phyloP scores from a whole-genome alignment of 805 yeast genomes.

The Yamadazyma takamatsuzukensis region DNA sequence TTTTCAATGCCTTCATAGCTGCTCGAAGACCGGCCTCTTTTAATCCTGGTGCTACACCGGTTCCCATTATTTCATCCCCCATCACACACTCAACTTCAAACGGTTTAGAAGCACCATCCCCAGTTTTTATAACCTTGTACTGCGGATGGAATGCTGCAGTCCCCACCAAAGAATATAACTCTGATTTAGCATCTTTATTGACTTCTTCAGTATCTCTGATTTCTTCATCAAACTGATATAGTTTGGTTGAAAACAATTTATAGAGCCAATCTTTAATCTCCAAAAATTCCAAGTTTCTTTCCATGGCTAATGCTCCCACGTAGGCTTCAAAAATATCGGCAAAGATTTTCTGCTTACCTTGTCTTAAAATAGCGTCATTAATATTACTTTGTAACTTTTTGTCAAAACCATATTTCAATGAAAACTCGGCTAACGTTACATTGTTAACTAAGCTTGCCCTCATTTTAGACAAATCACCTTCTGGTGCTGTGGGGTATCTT shows the following conservation, averaged over 20 bases:
- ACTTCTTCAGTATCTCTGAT: slow-evolving; percentile 36
- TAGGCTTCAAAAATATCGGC: slow-evolving; percentile 96
- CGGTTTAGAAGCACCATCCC: slow-evolving; percentile 46
- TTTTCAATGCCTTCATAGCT: slow-evolving; percentile 72
- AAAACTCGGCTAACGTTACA: slow-evolving; percentile 65
- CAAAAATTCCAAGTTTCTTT: slow-evolving; percentile 45
- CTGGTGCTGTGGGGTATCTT: slow-evolving; percentile 65
- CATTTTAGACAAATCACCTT: slow-evolving; percentile 74
- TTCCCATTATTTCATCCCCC: slow-evolving; percentile 63
- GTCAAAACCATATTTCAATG: slow-evolving; percentile 65
- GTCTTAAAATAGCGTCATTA: slow-evolving; percentile 40
- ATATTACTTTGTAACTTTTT: slow-evolving; percentile 49
- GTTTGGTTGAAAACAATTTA: slow-evolving; percentile 46
- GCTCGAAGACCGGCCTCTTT: slow-evolving; percentile 83
- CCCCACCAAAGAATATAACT: slow-evolving; percentile 76
- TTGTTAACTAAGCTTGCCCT: slow-evolving; percentile 74
- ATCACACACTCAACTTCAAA: slow-evolving; percentile 65
- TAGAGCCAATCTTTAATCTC: slow-evolving; percentile 56
- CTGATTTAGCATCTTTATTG: slow-evolving; percentile 69
- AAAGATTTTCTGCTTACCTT: slow-evolving; percentile 63
- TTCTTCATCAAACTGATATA: slow-evolving; percentile 28
- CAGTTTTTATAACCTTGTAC: slow-evolving; percentile 47
- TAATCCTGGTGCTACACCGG: slow-evolving; percentile 63
- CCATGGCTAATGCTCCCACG: slow-evolving; percentile 76
- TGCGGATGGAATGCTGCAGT: slow-evolving; percentile 61